A percentile compares a stretch with the other conserved stretches of the same genome.
Evolutionary conservation across 2,329 filamentous ascomycete species (phyloP).

Genomic region (Fusarium xylarioides): DNA sequence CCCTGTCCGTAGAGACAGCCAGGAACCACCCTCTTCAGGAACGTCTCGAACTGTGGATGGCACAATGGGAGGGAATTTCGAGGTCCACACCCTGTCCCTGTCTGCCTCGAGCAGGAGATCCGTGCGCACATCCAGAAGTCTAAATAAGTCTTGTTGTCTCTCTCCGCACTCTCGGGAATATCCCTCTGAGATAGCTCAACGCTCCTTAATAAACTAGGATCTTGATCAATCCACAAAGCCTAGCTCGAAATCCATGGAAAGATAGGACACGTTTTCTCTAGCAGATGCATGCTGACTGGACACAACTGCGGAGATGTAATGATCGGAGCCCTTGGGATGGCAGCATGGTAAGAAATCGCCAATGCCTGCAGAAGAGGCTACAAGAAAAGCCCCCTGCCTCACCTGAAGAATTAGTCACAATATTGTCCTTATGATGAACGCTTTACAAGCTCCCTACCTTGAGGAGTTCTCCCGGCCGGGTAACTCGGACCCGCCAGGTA

Average conservation of each 20-base stretch:
- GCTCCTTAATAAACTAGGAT: background rate
- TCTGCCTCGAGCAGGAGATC: slow-evolving; percentile 13
- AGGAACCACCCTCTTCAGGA: slow-evolving; percentile 29
- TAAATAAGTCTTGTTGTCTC: slow-evolving; percentile 5
- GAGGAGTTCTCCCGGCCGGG: slow-evolving; percentile 2
- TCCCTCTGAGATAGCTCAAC: slow-evolving; percentile 17
- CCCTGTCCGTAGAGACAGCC: slow-evolving; percentile 3
- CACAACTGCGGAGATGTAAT: background rate
- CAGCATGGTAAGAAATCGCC: background rate
- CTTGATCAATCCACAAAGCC: background rate
- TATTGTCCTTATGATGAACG: background rate
- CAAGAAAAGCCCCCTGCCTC: background rate
- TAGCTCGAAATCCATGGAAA: background rate
- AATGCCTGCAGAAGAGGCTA: background rate
- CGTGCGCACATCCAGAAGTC: slow-evolving; percentile 25
- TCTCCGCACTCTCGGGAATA: background rate
- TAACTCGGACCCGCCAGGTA: slow-evolving; percentile 8
- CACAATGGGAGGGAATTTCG: slow-evolving; percentile 12
- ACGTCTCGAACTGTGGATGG: slow-evolving; percentile 22
- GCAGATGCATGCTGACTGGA: background rate
- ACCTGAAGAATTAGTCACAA: background rate
- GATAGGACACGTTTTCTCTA: slow-evolving; percentile 1
- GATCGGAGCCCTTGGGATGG: background rate
- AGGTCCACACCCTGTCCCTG: slow-evolving; percentile 15
- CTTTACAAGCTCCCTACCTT: background rate